phyloP scores from a whole-genome alignment of 345 rosid species.

The Eutrema japonicum region DNA sequence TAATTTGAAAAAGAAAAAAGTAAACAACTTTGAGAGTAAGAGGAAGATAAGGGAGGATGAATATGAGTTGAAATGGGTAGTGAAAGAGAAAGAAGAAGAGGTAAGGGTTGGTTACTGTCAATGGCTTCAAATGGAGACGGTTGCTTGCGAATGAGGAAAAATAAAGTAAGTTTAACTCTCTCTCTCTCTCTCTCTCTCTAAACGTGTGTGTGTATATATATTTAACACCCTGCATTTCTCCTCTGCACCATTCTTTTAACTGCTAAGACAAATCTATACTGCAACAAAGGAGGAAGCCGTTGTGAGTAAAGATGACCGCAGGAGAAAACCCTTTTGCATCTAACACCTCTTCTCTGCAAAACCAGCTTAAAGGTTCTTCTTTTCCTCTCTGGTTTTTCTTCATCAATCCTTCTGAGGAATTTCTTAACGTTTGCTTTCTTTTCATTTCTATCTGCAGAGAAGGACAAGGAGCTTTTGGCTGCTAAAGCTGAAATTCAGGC shows the following conservation, averaged over 20 bases:
- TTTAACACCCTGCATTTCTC: slow-evolving; percentile 27
- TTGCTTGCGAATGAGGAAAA: slow-evolving; percentile 76
- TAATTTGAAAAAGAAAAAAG: slow-evolving; percentile 14
- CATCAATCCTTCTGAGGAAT: slow-evolving; percentile 5
- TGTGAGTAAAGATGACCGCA: slow-evolving; percentile 45
- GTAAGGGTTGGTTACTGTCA: slow-evolving; percentile 58
- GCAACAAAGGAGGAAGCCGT: slow-evolving; percentile 47
- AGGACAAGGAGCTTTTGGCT: slow-evolving; percentile 56
- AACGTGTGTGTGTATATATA: slow-evolving; percentile 24
- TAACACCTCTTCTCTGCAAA: slow-evolving; percentile 69
- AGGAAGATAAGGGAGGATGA: slow-evolving; percentile 26
- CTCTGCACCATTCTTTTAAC: slow-evolving; percentile 31
- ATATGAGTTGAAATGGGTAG: slow-evolving; percentile 26
- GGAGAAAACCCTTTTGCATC: slow-evolving; percentile 69
- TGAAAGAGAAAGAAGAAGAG: slow-evolving; percentile 44
- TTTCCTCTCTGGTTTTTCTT: slow-evolving; percentile 18
- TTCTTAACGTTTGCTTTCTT: slow-evolving; percentile 16
- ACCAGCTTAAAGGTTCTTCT: slow-evolving; percentile 66
- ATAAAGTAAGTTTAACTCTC: slow-evolving; percentile 29
- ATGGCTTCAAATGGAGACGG: slow-evolving; percentile 37
- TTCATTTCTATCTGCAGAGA: slow-evolving; percentile 53
- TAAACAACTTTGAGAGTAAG: slow-evolving; percentile 37
- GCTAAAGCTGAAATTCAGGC: slow-evolving; percentile 70
- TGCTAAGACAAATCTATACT: slow-evolving; percentile 13
- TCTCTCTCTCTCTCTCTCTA: slow-evolving; percentile 39